These are phyloP conservation scores for Chlorella sp. DNA, from an alignment of 139 green algal genomes.

Conservation along the genomic window DNA sequence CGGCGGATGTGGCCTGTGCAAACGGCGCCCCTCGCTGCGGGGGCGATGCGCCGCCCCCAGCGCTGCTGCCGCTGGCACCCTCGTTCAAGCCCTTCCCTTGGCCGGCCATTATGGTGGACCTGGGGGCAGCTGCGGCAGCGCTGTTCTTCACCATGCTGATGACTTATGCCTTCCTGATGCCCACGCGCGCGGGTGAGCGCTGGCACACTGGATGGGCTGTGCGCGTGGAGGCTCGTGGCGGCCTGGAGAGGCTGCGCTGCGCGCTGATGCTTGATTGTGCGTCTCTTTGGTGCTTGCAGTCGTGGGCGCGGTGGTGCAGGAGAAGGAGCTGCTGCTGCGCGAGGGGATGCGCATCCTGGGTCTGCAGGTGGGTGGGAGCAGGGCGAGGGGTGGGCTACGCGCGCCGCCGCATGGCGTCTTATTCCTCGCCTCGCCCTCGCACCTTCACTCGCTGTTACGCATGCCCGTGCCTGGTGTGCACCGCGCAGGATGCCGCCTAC, in stretches of 20 bases:
- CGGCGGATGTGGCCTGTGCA: constrained; percentile 6
- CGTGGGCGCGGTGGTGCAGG: constrained; percentile 67
- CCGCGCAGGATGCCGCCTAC: constrained; percentile 59
- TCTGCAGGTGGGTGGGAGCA: constrained; percentile 34
- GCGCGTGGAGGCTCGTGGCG: neutral
- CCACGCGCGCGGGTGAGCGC: constrained; percentile 40
- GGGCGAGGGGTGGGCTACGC: no score
- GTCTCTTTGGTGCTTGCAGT: no score
- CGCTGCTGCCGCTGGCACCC: constrained; percentile 18
- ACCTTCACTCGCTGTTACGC: no score
- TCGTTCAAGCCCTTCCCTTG: constrained; percentile 75
- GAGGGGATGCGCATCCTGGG: constrained; percentile 81
- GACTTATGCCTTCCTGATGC: constrained; percentile 66
- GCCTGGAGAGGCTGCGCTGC: no score
- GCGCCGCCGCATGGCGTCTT: no score
- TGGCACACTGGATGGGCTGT: constrained; percentile 4
- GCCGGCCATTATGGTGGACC: constrained; percentile 53
- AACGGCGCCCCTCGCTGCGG: no score
- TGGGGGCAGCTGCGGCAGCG: constrained; percentile 50
- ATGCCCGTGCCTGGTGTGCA: neutral
- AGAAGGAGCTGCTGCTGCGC: constrained; percentile 82
- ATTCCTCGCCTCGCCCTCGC: no score
- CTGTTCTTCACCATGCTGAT: constrained; percentile 81
- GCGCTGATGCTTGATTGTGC: no score
- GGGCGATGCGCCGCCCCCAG: constrained; percentile 6